Conservation (phyloP, 2,329 filamentous ascomycete genomes). For the Stagonosporopsis tanaceti region DNA sequence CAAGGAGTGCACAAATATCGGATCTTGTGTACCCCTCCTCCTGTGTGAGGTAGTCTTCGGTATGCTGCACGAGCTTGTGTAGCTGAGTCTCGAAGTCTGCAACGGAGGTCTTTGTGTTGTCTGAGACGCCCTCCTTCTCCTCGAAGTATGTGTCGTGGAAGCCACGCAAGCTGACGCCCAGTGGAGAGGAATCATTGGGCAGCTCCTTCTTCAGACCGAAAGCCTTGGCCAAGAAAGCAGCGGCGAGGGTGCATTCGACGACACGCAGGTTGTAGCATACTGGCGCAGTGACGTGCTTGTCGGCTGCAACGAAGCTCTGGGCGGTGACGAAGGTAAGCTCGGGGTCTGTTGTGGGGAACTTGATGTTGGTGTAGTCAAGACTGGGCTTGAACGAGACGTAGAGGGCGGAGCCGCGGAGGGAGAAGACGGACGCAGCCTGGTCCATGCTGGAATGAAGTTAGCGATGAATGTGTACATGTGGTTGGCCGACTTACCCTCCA, state of each 20-base stretch:
- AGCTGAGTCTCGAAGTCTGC: conserved; percentile 68
- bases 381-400: conserved; percentile 88
- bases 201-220: conserved; percentile 67
- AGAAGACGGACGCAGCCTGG: conserved; percentile 94
- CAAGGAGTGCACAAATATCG: conserved; percentile 78
- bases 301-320: conserved; percentile 90
- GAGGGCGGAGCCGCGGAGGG: conserved; percentile 81
- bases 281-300: conserved; percentile 93
- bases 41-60: conserved; percentile 74
- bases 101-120: conserved; percentile 58
- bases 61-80: conserved; percentile 72
- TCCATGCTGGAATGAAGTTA: conserved; percentile 75
- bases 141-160: conserved; percentile 86
- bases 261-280: conserved; percentile 97
- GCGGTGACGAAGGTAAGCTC: conserved; percentile 92
- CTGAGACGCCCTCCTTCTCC: conserved; percentile 56
- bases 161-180: conserved; percentile 82
- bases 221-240: conserved; percentile 69
- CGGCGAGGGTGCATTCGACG: conserved; percentile 91
- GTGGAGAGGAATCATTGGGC: conserved; percentile 78
- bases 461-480: not conserved
- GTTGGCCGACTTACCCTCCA: conserved; percentile 71
- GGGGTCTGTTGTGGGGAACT: conserved; percentile 80
- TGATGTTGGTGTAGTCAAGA: conserved; percentile 78
- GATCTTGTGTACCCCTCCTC: conserved; percentile 87